Conservation (phyloP, 1,284 basidiomycete species). For the Neolentinus lepideus region DNA sequence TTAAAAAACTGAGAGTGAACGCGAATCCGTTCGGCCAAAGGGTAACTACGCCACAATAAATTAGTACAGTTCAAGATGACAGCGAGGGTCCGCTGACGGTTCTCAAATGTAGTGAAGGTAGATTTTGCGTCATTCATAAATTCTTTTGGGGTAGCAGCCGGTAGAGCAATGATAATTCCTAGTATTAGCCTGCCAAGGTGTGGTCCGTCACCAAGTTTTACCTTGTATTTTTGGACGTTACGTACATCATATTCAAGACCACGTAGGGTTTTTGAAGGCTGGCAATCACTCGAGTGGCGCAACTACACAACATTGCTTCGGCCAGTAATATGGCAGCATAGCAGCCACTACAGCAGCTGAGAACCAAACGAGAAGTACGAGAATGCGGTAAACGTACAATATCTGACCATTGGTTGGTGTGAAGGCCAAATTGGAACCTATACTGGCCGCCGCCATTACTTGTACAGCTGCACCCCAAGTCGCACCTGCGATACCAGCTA, state of each 20-base stretch:
- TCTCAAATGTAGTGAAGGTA: constrained; percentile 53
- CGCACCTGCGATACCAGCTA: constrained; percentile 63
- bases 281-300: constrained; percentile 60
- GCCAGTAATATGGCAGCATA: constrained; percentile 51
- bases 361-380: not conserved
- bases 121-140: constrained; percentile 62
- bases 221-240: constrained; percentile 6
- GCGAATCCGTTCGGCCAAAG: constrained; percentile 70
- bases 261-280: constrained; percentile 69
- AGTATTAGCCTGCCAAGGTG: constrained; percentile 47
- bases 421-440: constrained; percentile 47
- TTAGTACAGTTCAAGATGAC: no score
- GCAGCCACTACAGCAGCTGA: constrained; percentile 37
- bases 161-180: constrained; percentile 71
- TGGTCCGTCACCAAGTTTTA: not conserved
- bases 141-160: constrained; percentile 59
- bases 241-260: constrained; percentile 59
- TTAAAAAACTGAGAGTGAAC: constrained; percentile 69
- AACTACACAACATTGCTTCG: constrained; percentile 57
- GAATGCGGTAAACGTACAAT: constrained; percentile 36
- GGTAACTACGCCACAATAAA: constrained; percentile 2
- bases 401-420: constrained; percentile 45
- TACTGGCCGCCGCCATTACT: constrained; percentile 58
- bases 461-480: constrained; percentile 75
- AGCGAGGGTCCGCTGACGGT: constrained; percentile 5